These are phyloP conservation scores for Aspergillus biplanus DNA, from an alignment of 495 filamentous ascomycete species.

Conservation along the genomic window DNA sequence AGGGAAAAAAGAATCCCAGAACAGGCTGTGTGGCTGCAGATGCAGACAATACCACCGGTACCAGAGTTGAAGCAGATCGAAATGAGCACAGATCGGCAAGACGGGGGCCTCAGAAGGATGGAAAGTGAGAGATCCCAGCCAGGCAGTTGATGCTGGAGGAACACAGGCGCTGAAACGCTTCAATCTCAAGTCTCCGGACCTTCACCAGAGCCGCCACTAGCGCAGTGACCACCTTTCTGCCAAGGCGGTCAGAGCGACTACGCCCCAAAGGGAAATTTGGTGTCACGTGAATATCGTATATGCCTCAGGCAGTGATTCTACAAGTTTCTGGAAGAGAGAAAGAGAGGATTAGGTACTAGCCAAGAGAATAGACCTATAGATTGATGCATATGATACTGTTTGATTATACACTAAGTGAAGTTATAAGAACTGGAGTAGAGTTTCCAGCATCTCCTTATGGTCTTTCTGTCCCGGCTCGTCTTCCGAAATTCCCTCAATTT, in stretches of 20 bases:
- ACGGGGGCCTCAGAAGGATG: slow-evolving; percentile 28
- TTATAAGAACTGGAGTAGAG: slow-evolving; percentile 64
- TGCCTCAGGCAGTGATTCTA: slow-evolving; percentile 6
- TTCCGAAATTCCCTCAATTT: slow-evolving; percentile 64
- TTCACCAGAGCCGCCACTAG: slow-evolving; percentile 36
- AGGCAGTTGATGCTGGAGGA: slow-evolving; percentile 26
- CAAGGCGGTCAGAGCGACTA: slow-evolving; percentile 7
- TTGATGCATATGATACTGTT: background rate
- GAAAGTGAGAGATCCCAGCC: slow-evolving; percentile 28
- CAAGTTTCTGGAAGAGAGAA: background rate
- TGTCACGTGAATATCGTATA: slow-evolving; percentile 17
- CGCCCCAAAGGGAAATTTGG: background rate
- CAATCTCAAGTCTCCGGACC: slow-evolving; percentile 18
- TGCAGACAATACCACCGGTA: slow-evolving; percentile 8
- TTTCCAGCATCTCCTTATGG: slow-evolving; percentile 69
- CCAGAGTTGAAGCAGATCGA: background rate
- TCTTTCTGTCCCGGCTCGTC: slow-evolving; percentile 61
- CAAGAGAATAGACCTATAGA: background rate
- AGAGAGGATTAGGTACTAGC: background rate
- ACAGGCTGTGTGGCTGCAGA: slow-evolving; percentile 19
- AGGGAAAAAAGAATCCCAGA: slow-evolving; percentile 24
- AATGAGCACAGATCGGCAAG: slow-evolving; percentile 13
- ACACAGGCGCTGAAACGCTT: slow-evolving; percentile 20
- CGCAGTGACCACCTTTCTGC: slow-evolving; percentile 23
- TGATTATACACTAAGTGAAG: slow-evolving; percentile 6